phyloP scores from a whole-genome alignment of 495 filamentous ascomycete genomes.

The Daldinia bambusicola region DNA sequence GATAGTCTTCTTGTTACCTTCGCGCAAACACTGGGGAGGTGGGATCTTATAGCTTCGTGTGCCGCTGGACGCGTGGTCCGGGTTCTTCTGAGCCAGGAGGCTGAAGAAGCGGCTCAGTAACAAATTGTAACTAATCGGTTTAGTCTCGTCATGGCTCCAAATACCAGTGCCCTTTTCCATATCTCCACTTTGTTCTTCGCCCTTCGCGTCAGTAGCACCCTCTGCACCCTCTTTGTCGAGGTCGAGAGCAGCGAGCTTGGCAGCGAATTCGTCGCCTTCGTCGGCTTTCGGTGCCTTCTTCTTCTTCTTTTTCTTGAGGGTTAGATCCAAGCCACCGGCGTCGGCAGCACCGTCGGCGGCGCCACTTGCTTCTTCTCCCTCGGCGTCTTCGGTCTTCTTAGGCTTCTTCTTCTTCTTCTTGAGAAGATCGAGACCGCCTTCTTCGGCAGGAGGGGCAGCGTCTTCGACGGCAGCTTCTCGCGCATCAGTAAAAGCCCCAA shows the following conservation, averaged over 20 bases:
- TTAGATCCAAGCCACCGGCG: slow-evolving; percentile 74
- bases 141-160: slow-evolving; percentile 83
- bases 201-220: slow-evolving; percentile 59
- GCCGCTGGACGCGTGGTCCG: slow-evolving; percentile 87
- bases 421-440: slow-evolving; percentile 58
- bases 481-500: slow-evolving; percentile 61
- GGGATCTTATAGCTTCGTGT: slow-evolving; percentile 98
- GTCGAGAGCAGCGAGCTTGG: slow-evolving; percentile 73
- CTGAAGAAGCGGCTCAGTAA: slow-evolving; percentile 92
- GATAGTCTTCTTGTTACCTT: slow-evolving; percentile 99
- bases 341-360: slow-evolving; percentile 52
- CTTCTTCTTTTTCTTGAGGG: slow-evolving; percentile 96
- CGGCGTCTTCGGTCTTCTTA: slow-evolving; percentile 73
- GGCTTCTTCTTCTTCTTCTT: slow-evolving; percentile 84
- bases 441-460: slow-evolving; percentile 66
- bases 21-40: slow-evolving; percentile 97
- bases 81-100: slow-evolving; percentile 90
- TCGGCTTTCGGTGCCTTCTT: slow-evolving; percentile 79
- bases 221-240: slow-evolving; percentile 82
- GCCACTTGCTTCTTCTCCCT: slow-evolving; percentile 65
- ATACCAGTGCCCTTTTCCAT: slow-evolving; percentile 91
- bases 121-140: slow-evolving; percentile 81
- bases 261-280: slow-evolving; percentile 67
- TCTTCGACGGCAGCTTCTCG: slow-evolving; percentile 50
- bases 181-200: slow-evolving; percentile 71